These are phyloP conservation scores for Petrea volubilis DNA, from an alignment of 257 asterid genomes.

Conservation along the genomic window DNA sequence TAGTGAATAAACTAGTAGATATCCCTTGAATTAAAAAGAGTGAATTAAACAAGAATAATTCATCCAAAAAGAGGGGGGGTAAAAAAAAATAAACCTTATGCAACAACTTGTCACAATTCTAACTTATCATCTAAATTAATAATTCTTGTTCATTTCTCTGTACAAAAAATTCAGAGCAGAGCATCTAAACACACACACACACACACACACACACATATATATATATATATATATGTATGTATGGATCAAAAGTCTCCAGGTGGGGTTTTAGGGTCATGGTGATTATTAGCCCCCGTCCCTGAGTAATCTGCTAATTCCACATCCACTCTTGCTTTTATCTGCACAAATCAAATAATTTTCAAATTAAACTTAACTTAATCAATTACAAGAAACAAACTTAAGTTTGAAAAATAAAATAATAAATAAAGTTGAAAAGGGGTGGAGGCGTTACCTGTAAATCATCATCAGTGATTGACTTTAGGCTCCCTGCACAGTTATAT, in stretches of 20 bases:
- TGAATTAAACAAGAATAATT: not conserved
- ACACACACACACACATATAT: no score
- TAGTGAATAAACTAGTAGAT: not conserved
- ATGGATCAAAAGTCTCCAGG: constrained; percentile 31
- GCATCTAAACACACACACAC: no score
- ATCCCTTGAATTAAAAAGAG: not conserved
- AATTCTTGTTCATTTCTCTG: constrained; percentile 2
- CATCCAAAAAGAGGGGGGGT: no score
- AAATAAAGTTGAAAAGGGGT: not conserved
- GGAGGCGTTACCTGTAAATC: constrained; percentile 28
- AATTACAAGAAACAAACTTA: not conserved
- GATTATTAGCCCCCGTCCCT: constrained; percentile 58
- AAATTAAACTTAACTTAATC: not conserved
- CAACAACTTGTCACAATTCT: no score
- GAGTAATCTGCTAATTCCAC: constrained; percentile 41
- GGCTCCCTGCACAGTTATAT: constrained; percentile 37
- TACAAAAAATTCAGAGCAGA: constrained; percentile 10
- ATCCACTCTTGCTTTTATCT: constrained; percentile 36
- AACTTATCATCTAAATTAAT: no score
- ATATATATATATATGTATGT: no score
- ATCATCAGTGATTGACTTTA: constrained; percentile 22
- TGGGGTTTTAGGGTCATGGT: constrained; percentile 48
- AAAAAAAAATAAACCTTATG: no score
- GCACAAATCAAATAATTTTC: not conserved
- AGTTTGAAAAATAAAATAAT: not conserved